Evolutionary conservation across 2,329 filamentous ascomycete species (phyloP), one percentile per base, ranked within the genome.

Genomic region (Exophiala sp.): DNA sequence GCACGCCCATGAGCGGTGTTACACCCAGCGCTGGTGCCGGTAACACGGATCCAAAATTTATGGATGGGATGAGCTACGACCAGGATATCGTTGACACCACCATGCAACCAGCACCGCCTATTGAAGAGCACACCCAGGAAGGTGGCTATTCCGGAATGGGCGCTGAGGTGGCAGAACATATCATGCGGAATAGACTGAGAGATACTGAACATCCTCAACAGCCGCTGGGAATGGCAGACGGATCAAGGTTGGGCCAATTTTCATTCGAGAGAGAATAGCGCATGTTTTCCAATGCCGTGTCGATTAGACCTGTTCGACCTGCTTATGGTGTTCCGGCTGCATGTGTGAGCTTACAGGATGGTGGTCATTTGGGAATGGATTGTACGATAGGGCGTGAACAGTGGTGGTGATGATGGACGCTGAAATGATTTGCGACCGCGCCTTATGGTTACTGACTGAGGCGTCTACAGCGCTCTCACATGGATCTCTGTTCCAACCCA

Each of bases 11-110:
- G 61, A 63, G 78, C 74, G 6, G 75, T 73, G 2, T 71, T 70
- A 57, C 79, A 67, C 54, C 66, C 16, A 68, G 65, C 12, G 64
- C 65, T 6, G 84, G 66, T 72, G 78, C 43, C 71, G 78, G 61
- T 24, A 60, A 63, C 50, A 59, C 60, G 2, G 83, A 87, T 64
- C 83, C 84, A 14, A 78, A 81, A 47, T 84, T 86, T 77, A 73
- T 87, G 52, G 84, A 89, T 65, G 85, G 85, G 1, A 78, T 88
- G 38, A 81, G 83, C 2, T 85, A 86, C 63, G 77, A 81, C 34
- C 68, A 75, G 38, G 79, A 83, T 56, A 77, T 85, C 58, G 76
- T 87, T 20, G 85, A 88, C 68, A 87, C 84, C 2, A 86, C 84
- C 1, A 78, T 79, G 47, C 73, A 79, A 18, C 79, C 81, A 0